phyloP scores from a whole-genome alignment of 2,329 filamentous ascomycete genomes.

The Fusarium sp. region DNA sequence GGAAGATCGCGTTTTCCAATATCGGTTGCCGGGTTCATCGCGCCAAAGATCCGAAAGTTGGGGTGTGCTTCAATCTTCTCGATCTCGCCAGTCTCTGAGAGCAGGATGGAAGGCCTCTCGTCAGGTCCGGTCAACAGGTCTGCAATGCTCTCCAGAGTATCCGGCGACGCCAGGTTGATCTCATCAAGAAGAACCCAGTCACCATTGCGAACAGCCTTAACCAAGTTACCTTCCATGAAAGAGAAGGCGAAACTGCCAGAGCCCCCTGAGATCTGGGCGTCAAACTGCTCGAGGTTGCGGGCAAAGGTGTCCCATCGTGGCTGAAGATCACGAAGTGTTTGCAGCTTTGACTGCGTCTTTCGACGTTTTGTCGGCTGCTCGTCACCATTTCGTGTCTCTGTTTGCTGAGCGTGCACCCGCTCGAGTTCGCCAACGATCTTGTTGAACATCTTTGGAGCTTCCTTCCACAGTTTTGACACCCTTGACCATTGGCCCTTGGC shows the following conservation, averaged over 20 bases:
- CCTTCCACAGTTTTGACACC: slow-evolving; percentile 86
- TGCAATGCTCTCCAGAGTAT: slow-evolving; percentile 93
- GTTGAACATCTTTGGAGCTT: slow-evolving; percentile 89
- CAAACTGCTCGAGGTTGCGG: slow-evolving; percentile 79
- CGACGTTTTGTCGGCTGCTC: slow-evolving; percentile 77
- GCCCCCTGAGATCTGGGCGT: slow-evolving; percentile 80
- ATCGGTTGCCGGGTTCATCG: slow-evolving; percentile 99
- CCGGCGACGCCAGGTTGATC: slow-evolving; percentile 94
- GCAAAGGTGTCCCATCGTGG: slow-evolving; percentile 86
- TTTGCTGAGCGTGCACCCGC: slow-evolving; percentile 57
- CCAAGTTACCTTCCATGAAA: slow-evolving; percentile 95
- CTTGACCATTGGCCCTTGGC: slow-evolving; percentile 89
- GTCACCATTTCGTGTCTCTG: slow-evolving; percentile 48
- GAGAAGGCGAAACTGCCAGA: slow-evolving; percentile 88
- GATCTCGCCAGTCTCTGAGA: slow-evolving; percentile 94
- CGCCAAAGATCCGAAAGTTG: slow-evolving; percentile 95
- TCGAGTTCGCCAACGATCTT: slow-evolving; percentile 71
- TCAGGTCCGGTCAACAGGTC: slow-evolving; percentile 84
- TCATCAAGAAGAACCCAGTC: slow-evolving; percentile 98
- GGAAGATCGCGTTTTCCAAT: slow-evolving; percentile 95
- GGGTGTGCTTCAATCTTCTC: slow-evolving; percentile 91
- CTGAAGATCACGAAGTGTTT: slow-evolving; percentile 68
- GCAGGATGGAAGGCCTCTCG: slow-evolving; percentile 81
- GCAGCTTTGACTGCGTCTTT: slow-evolving; percentile 75
- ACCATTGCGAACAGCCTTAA: slow-evolving; percentile 94